A percentile compares a stretch with the other conserved stretches of the same genome.
phyloP scores from a whole-genome alignment of 257 asterid genomes.

The Avicennia marina region DNA sequence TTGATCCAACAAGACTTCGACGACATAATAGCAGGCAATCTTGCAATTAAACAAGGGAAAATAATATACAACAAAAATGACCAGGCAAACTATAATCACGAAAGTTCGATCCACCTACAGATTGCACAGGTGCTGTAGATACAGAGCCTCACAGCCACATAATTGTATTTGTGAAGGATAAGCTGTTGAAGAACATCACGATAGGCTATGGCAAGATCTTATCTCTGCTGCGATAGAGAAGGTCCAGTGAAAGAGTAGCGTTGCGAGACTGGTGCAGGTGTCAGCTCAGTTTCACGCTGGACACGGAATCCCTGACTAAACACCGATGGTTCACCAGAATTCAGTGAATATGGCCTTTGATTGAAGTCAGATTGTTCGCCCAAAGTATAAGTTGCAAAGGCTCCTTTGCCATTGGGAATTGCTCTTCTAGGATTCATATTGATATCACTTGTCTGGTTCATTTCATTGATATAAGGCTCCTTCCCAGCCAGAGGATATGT shows the following conservation, averaged over 20 bases:
- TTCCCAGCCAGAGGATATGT: constrained; percentile 24
- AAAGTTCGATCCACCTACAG: not conserved
- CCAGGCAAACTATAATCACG: not conserved
- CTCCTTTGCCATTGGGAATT: constrained; percentile 25
- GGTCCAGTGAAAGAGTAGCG: constrained; percentile 66
- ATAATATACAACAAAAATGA: constrained; percentile 10
- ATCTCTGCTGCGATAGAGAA: constrained; percentile 34
- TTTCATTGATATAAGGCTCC: constrained; percentile 25
- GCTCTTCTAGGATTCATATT: constrained; percentile 23
- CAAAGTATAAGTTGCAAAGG: constrained; percentile 23
- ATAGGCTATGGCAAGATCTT: not conserved
- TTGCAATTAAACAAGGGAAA: not conserved
- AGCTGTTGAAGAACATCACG: no score
- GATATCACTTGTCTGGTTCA: constrained; percentile 22
- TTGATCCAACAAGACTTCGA: no score
- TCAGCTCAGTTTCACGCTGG: constrained; percentile 22
- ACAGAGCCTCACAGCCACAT: no score
- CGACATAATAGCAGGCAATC: constrained; percentile 1
- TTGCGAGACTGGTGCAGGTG: constrained; percentile 43
- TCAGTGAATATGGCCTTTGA: constrained; percentile 25
- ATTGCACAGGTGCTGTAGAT: not conserved
- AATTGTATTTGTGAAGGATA: no score
- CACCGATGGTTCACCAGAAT: constrained; percentile 28
- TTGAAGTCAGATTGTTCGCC: constrained; percentile 21
- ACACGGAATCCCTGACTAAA: constrained; percentile 22